phyloP scores from a whole-genome alignment of 352 stramenopile genomes.

The Phytophthora cactorum region DNA sequence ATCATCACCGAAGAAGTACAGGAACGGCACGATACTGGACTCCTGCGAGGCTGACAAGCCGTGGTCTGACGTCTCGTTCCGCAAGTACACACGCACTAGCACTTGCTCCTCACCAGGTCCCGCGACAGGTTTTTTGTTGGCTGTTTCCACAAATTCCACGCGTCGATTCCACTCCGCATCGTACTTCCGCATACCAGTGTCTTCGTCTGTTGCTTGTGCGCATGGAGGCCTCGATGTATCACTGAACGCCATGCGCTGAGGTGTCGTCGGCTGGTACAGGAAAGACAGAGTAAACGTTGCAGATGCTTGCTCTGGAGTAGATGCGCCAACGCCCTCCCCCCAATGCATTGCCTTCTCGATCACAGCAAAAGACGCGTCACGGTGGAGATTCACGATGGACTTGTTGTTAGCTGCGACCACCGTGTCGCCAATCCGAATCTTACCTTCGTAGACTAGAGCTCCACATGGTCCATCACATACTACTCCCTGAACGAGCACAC shows the following conservation, averaged over 20 bases:
- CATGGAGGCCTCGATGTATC: constrained; percentile 37
- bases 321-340: constrained; percentile 25
- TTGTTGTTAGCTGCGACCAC: constrained; percentile 79
- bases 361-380: constrained; percentile 76
- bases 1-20: constrained; percentile 91
- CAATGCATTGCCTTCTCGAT: constrained; percentile 69
- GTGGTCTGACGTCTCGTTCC: constrained; percentile 78
- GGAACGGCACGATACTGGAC: constrained; percentile 85
- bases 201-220: constrained; percentile 32
- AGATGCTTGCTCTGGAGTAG: constrained; percentile 21
- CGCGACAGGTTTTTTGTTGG: constrained; percentile 30
- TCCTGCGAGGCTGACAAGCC: constrained; percentile 78
- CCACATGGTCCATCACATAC: constrained; percentile 71
- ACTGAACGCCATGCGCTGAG: constrained; percentile 35
- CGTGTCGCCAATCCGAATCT: constrained; percentile 80
- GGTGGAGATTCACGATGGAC: constrained; percentile 85
- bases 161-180: constrained; percentile 87
- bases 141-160: constrained; percentile 77
- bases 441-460: constrained; percentile 60
- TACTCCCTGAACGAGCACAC: constrained; percentile 80
- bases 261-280: constrained; percentile 56
- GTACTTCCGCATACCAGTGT: constrained; percentile 44
- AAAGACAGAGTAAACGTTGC: constrained; percentile 74
- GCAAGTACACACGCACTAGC: constrained; percentile 77
- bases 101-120: constrained; percentile 45